phyloP scores from a whole-genome alignment of 495 filamentous ascomycete species.

The Bryoglossum gracile region DNA sequence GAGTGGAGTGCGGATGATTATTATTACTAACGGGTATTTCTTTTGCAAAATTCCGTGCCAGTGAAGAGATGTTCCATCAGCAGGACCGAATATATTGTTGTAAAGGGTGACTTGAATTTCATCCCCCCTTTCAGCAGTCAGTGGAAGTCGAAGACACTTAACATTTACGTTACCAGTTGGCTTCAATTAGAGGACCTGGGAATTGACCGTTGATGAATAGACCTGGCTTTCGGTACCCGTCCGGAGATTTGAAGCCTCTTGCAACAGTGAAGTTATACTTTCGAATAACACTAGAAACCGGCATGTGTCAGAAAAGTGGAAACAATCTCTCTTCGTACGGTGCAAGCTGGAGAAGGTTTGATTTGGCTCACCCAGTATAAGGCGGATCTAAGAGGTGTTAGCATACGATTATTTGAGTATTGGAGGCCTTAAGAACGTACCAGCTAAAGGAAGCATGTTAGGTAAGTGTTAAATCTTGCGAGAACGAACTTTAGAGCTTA shows the following conservation, averaged over 20 bases:
- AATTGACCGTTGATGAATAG: constrained; percentile 41
- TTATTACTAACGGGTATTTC: constrained; percentile 14
- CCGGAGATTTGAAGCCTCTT: constrained; percentile 37
- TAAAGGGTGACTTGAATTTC: constrained; percentile 46
- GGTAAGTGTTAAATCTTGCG: background rate
- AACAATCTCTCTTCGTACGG: constrained; percentile 25
- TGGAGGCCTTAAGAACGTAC: background rate
- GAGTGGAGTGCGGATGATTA: too few species aligned
- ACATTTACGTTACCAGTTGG: constrained; percentile 24
- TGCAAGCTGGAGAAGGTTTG: constrained; percentile 24
- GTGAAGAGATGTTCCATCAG: constrained; percentile 33
- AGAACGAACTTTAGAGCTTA: constrained; percentile 3
- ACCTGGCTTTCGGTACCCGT: constrained; percentile 37
- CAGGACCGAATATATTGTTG: constrained; percentile 38
- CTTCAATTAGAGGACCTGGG: constrained; percentile 35
- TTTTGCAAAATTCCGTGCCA: constrained; percentile 44
- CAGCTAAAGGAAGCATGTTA: background rate
- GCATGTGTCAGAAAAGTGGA: background rate
- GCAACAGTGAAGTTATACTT: constrained; percentile 36
- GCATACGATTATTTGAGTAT: background rate
- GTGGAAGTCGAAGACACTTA: too few species aligned
- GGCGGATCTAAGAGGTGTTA: background rate
- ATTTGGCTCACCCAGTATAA: background rate
- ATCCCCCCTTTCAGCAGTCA: too few species aligned
- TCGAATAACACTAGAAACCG: constrained; percentile 29